These are phyloP conservation scores for Monilinia vaccinii-corymbosi DNA, from an alignment of 2,329 filamentous ascomycete species.

Conservation along the genomic window DNA sequence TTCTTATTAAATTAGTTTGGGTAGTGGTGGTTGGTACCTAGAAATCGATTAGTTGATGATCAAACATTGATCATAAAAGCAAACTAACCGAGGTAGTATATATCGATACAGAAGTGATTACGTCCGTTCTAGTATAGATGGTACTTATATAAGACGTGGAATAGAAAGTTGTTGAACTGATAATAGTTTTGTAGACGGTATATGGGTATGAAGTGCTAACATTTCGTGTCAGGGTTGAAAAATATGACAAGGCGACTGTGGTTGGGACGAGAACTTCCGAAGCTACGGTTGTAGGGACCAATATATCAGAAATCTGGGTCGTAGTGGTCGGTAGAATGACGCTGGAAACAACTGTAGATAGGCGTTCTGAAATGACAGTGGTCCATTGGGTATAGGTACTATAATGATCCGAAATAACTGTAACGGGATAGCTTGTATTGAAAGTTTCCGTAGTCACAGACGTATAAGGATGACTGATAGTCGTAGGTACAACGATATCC, in stretches of 20 bases:
- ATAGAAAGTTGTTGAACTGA: slow-evolving; percentile 1
- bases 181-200: background rate
- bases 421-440: background rate
- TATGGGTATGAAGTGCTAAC: background rate
- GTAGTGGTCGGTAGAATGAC: background rate
- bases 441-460: background rate
- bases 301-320: background rate
- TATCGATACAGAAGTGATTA: background rate
- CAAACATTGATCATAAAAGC: too few species aligned
- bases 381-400: slow-evolving; percentile 2
- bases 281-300: background rate
- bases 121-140: background rate
- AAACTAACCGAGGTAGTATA: background rate
- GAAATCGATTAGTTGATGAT: background rate
- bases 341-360: background rate
- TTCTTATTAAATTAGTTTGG: background rate
- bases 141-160: slow-evolving; percentile 2
- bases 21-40: background rate
- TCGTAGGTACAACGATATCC: background rate
- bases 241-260: background rate
- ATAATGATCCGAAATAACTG: background rate
- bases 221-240: background rate
- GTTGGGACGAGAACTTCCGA: background rate
- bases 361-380: background rate
- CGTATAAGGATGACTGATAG: background rate